These are phyloP conservation scores for Penicillium decumbens DNA, from an alignment of 2,329 filamentous ascomycete species.

Conservation along the genomic window DNA sequence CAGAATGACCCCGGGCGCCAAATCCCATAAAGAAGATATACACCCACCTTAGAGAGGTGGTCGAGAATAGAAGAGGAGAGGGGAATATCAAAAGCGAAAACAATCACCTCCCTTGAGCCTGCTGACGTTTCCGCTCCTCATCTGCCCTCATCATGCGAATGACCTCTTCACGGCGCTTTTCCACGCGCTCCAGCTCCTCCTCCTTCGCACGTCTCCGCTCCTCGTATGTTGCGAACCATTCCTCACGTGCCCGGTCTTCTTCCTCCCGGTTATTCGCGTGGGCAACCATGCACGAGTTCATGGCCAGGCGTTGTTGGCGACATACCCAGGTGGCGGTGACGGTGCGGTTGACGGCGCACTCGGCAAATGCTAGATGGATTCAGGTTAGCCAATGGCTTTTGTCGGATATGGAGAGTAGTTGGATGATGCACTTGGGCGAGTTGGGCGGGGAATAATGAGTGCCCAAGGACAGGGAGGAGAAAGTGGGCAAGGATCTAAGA, in stretches of 20 bases:
- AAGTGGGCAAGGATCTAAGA: not conserved
- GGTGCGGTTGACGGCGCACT: slow-evolving; percentile 80
- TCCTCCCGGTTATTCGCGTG: slow-evolving; percentile 82
- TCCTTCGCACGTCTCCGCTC: slow-evolving; percentile 66
- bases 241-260: slow-evolving; percentile 80
- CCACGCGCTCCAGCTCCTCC: slow-evolving; percentile 49
- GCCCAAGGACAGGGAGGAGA: not conserved
- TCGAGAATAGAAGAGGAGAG: slow-evolving; percentile 5
- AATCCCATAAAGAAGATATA: slow-evolving; percentile 20
- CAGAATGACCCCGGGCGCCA: slow-evolving; percentile 16
- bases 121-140: slow-evolving; percentile 25
- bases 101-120: slow-evolving; percentile 17
- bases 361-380: slow-evolving; percentile 68
- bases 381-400: slow-evolving; percentile 2
- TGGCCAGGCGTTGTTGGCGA: slow-evolving; percentile 69
- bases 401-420: not conserved
- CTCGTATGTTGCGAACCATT: slow-evolving; percentile 81
- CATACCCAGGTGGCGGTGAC: slow-evolving; percentile 85
- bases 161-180: slow-evolving; percentile 40
- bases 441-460: not conserved
- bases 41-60: slow-evolving; percentile 7
- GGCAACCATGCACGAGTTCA: slow-evolving; percentile 90
- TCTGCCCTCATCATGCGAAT: slow-evolving; percentile 41
- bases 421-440: not conserved
- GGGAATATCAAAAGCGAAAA: slow-evolving; percentile 1